These are phyloP conservation scores for Whalleya microplaca DNA, from an alignment of 2,329 filamentous ascomycete species.

Conservation along the genomic window DNA sequence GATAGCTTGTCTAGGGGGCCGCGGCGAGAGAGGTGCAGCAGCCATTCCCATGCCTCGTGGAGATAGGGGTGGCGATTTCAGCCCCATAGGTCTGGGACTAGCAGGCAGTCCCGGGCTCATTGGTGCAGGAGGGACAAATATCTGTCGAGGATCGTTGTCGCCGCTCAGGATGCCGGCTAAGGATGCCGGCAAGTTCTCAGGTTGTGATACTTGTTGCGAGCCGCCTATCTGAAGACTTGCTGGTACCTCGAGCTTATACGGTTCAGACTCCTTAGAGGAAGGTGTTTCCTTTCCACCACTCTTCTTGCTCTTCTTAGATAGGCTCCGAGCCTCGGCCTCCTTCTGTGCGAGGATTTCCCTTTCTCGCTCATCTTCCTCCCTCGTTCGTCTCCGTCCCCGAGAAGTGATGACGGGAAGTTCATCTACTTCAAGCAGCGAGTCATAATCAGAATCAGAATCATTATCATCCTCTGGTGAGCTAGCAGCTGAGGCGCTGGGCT, in stretches of 20 bases:
- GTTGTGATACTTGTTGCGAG: constrained; percentile 39
- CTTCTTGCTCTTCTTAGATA: constrained; percentile 72
- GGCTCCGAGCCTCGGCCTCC: constrained; percentile 71
- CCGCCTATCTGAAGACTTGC: constrained; percentile 42
- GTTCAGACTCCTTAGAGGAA: constrained; percentile 40
- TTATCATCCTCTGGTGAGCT: constrained; percentile 55
- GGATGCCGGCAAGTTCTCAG: constrained; percentile 50
- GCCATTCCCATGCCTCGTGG: constrained; percentile 55
- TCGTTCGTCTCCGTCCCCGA: constrained; percentile 79
- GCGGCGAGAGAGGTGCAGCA: constrained; percentile 67
- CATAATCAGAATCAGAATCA: constrained; percentile 80
- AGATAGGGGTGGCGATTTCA: constrained; percentile 68
- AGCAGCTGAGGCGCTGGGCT: constrained; percentile 34
- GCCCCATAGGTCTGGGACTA: constrained; percentile 60
- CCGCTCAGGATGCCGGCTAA: constrained; percentile 56
- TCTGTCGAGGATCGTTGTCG: constrained; percentile 37
- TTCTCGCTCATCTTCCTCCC: constrained; percentile 83
- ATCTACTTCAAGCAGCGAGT: constrained; percentile 73
- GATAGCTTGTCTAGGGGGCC: constrained; percentile 73
- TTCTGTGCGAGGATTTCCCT: constrained; percentile 70
- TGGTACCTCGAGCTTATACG: constrained; percentile 40
- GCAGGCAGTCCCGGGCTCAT: constrained; percentile 63
- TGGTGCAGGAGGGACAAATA: constrained; percentile 47
- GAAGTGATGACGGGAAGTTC: constrained; percentile 60
- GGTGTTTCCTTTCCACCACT: constrained; percentile 54